These are phyloP conservation scores for Acorus calamus DNA, from an alignment of 106 monocot species.

Conservation along the genomic window DNA sequence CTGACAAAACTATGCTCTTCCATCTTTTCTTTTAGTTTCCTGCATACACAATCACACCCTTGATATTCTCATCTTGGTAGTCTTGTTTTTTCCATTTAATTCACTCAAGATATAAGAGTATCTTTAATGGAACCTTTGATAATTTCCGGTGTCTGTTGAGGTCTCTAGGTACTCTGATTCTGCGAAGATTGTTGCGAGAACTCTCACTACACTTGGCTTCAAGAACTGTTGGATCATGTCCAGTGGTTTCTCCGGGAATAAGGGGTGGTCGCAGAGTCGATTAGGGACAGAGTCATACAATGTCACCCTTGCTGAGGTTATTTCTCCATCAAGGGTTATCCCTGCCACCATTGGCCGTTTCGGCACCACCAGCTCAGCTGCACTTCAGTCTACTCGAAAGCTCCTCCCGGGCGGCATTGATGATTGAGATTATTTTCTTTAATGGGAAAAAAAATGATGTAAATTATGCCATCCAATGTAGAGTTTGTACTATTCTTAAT, in stretches of 20 bases:
- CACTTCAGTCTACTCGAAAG: conserved; percentile 20
- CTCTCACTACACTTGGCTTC: conserved; percentile 60
- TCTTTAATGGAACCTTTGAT: no score
- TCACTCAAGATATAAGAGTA: no score
- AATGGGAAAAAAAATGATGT: no score
- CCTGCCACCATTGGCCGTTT: conserved; percentile 48
- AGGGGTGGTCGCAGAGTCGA: conserved; percentile 77
- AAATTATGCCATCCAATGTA: no score
- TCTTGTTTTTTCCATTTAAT: no score
- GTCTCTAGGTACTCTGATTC: conserved; percentile 55
- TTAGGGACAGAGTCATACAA: conserved; percentile 64
- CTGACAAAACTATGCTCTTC: no score
- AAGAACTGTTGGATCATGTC: conserved; percentile 58
- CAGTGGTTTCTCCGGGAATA: conserved; percentile 70
- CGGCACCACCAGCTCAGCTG: conserved; percentile 38
- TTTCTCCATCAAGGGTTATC: conserved; percentile 77
- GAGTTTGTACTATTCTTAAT: no score
- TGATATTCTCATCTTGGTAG: no score
- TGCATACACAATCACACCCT: no score
- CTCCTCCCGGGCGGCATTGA: conserved; percentile 66
- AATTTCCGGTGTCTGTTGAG: no score
- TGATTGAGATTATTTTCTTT: conserved; percentile 1
- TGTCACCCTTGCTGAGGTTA: conserved; percentile 33
- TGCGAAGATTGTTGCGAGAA: conserved; percentile 62
- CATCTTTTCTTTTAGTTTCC: no score